Evolutionary conservation across 2,329 filamentous ascomycete species (phyloP), one percentile per base, ranked within the genome.

Genomic region (Colletotrichum godetiae): DNA sequence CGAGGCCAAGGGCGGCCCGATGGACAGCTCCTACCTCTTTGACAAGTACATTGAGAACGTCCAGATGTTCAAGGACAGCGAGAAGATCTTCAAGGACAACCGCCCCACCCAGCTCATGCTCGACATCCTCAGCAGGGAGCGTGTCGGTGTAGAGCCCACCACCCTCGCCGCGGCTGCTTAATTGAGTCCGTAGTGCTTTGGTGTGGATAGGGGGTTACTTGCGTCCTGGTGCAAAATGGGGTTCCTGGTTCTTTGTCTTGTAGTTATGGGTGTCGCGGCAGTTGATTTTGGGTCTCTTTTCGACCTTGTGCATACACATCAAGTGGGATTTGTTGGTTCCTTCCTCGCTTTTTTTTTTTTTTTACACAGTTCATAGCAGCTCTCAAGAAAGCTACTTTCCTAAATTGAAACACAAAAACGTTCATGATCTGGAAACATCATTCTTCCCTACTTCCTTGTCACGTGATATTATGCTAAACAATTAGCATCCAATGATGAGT

Each of bases 11-110:
- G 97, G 97, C 74, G 97, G 97, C 67, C 97, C 97, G 67, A 93
- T 98, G 85, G 97, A 99, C 87, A 97, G 94, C 76, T 92, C 94
- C 2, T 98, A 97, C 86, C 89, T 99, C 73, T 99, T 99, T 80
- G 97, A 99, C 85, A 95, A 94, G 87, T 99, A 98, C 86, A 87
- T 98, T 58, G 92, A 97, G 82, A 96, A 93, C 79, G 95, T 98
- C 46, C 89, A 92, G 82, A 90, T 93, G 81, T 98, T 96, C 91
- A 98, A 97, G 92, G 90, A 92, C 79, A 92, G 89, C 82, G 93
- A 97, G 84, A 87, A 89, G 67, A 89, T 92, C 68, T 94, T 93
- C 83, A 93, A 94, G 86, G 95, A 96, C 85, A 97, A 94, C 88
- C 92, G 93, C 78, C 96, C 96, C 35, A 95, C 91, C 78, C 93